Conservation (phyloP, 345 rosid genomes). For the Salix caprea region DNA sequence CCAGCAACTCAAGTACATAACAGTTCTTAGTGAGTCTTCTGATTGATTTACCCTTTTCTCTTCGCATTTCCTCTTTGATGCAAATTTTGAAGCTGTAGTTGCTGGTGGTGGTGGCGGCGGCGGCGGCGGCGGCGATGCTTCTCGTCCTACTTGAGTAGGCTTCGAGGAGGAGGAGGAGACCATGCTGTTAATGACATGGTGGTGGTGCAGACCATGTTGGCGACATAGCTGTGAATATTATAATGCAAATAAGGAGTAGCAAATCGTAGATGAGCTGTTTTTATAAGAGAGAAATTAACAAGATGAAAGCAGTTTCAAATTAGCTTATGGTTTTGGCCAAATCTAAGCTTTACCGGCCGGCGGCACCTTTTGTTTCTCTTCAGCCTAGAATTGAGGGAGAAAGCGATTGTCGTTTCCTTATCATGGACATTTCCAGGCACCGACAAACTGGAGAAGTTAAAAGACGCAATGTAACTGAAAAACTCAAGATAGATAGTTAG, state of each 20-base stretch:
- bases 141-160: neutral
- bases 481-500: neutral
- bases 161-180: neutral
- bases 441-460: neutral
- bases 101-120: slow-evolving; percentile 35
- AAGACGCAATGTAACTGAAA: neutral
- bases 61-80: neutral
- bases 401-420: neutral
- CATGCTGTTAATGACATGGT: slow-evolving; percentile 27
- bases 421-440: neutral
- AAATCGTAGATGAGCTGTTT: neutral
- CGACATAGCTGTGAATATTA: neutral
- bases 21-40: slow-evolving; percentile 23
- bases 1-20: slow-evolving; percentile 26
- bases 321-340: neutral
- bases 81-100: slow-evolving; percentile 6
- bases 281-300: too few relatives aligned
- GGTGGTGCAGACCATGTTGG: slow-evolving; percentile 10
- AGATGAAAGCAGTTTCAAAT: neutral
- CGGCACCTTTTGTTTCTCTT: neutral
- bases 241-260: neutral
- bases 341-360: slow-evolving; percentile 7
- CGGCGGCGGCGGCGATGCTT: neutral
- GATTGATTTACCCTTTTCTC: slow-evolving; percentile 13
- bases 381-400: neutral